These are phyloP conservation scores for Trametes meyenii DNA, from an alignment of 768 basidiomycete genomes.

Conservation along the genomic window DNA sequence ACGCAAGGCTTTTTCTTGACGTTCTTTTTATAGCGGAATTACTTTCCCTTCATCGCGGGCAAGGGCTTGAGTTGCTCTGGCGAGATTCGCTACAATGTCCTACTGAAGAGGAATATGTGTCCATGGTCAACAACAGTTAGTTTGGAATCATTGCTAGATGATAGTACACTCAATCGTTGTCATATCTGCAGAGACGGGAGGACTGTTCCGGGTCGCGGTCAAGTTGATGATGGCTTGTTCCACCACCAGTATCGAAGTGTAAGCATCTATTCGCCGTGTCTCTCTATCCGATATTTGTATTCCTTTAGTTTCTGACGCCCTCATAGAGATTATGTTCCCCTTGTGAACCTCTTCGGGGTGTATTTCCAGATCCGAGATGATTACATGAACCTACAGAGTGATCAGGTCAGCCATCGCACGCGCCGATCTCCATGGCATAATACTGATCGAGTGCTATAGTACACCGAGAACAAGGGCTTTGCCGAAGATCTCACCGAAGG, in stretches of 20 bases:
- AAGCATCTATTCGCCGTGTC: conserved; percentile 25
- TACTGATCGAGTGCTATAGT: conserved; percentile 46
- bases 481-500: conserved; percentile 96
- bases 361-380: conserved; percentile 98
- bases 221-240: conserved; percentile 96
- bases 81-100: conserved; percentile 90
- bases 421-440: neutral
- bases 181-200: conserved; percentile 83
- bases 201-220: conserved; percentile 87
- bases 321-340: conserved; percentile 82
- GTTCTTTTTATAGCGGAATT: conserved; percentile 28
- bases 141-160: neutral
- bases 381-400: conserved; percentile 91
- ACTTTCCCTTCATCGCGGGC: conserved; percentile 78
- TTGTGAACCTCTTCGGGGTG: conserved; percentile 94
- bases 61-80: conserved; percentile 95
- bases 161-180: neutral
- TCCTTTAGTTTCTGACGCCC: neutral
- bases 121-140: conserved; percentile 95
- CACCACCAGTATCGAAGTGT: conserved; percentile 63
- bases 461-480: conserved; percentile 82
- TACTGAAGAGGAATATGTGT: conserved; percentile 90
- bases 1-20: neutral
- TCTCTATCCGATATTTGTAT: too few relatives aligned
- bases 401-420: conserved; percentile 52